These are phyloP conservation scores for Lyophyllum semitale DNA, from an alignment of 768 basidiomycete species.

Conservation along the genomic window DNA sequence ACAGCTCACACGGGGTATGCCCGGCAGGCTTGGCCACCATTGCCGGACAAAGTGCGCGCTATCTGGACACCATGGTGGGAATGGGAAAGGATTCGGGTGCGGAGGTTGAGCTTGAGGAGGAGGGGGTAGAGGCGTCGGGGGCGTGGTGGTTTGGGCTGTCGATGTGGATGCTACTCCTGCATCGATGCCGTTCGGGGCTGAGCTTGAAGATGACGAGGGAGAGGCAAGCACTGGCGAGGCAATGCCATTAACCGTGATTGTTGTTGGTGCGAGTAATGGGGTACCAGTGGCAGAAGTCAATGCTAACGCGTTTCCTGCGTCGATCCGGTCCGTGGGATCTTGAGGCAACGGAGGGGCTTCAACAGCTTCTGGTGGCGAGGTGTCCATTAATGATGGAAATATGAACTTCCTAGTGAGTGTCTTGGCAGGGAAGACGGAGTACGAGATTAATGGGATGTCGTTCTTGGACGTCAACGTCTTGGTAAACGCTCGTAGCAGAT, in stretches of 20 bases:
- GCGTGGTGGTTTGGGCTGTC: conserved; percentile 10
- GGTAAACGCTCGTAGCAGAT: conserved; percentile 37
- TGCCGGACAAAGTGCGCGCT: conserved; percentile 78
- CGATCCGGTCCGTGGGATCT: not conserved
- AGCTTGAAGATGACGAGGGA: not conserved
- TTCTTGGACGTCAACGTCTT: conserved; percentile 25
- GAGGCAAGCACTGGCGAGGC: not conserved
- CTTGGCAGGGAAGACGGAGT: conserved; percentile 42
- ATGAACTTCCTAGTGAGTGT: conserved; percentile 55
- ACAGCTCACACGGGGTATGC: conserved; percentile 68
- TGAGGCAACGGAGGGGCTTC: not conserved
- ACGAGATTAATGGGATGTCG: conserved; percentile 41
- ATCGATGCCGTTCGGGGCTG: not conserved
- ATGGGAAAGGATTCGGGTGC: conserved; percentile 61
- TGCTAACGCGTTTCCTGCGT: not conserved
- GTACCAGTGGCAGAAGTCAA: not conserved
- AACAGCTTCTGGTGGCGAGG: not conserved
- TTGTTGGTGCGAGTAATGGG: not conserved
- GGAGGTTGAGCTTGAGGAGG: not conserved
- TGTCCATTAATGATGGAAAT: conserved; percentile 36
- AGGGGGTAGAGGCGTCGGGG: conserved; percentile 4
- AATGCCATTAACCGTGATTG: not conserved
- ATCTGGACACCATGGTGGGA: conserved; percentile 71
- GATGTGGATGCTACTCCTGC: not conserved
- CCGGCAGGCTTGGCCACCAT: conserved; percentile 74